A percentile compares a stretch with the other conserved stretches of the same genome.
These are phyloP conservation scores for Rhodotorula sp. DNA, from an alignment of 1,284 basidiomycete species.

Conservation along the genomic window DNA sequence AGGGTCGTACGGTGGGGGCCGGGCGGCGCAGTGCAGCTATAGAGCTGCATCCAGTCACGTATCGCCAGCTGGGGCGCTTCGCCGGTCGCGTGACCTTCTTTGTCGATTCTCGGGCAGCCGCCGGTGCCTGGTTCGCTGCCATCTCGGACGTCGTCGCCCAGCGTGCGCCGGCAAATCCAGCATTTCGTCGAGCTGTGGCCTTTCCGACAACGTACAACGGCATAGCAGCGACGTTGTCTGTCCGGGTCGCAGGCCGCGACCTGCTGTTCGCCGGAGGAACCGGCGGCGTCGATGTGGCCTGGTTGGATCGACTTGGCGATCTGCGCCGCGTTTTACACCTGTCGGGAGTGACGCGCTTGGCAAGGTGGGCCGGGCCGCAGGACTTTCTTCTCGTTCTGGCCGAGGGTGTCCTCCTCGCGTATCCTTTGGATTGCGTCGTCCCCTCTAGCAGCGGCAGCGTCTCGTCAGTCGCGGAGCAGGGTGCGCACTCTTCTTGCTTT, in stretches of 20 bases:
- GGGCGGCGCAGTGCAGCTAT: neutral
- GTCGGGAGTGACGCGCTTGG: constrained; percentile 86
- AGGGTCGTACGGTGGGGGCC: neutral
- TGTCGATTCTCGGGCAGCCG: constrained; percentile 61
- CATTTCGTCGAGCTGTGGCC: constrained; percentile 65
- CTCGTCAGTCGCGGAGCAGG: too few relatives aligned
- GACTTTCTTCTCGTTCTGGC: constrained; percentile 92
- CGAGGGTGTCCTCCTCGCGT: constrained; percentile 66
- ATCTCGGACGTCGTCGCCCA: constrained; percentile 82
- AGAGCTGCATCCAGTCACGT: constrained; percentile 73
- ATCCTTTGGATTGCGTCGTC: constrained; percentile 30
- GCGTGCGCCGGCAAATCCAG: constrained; percentile 79
- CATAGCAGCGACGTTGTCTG: constrained; percentile 41
- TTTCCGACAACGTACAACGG: constrained; percentile 42
- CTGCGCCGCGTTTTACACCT: constrained; percentile 85
- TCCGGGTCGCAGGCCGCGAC: constrained; percentile 61
- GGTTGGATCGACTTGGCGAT: constrained; percentile 79
- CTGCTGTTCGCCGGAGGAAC: constrained; percentile 84
- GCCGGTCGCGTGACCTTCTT: constrained; percentile 67
- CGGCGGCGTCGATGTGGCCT: constrained; percentile 95
- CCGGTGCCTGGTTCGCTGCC: constrained; percentile 80
- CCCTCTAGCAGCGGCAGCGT: too few relatives aligned
- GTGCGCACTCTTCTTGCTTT: too few relatives aligned
- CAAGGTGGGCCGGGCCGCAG: constrained; percentile 83
- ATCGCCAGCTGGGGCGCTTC: constrained; percentile 77